A percentile compares a stretch with the other conserved stretches of the same genome.
These are phyloP conservation scores for Botryosphaeria agaves DNA, from an alignment of 2,329 filamentous ascomycete genomes.

Conservation along the genomic window DNA sequence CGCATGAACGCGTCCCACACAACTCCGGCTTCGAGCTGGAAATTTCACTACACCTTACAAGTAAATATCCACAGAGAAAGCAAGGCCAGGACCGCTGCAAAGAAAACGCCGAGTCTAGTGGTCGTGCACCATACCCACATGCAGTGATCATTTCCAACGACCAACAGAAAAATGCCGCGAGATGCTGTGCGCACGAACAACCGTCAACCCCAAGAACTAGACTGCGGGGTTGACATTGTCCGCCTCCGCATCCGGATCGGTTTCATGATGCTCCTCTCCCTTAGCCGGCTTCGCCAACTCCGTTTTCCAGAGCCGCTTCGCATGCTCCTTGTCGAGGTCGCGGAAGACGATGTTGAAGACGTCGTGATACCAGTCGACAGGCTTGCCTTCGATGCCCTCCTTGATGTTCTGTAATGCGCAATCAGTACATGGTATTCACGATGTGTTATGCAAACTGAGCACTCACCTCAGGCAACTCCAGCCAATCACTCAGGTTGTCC, in stretches of 20 bases:
- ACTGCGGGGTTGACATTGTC: slow-evolving; percentile 3
- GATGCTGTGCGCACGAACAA: too few relatives aligned
- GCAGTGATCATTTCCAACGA: too few relatives aligned
- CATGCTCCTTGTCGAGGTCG: slow-evolving; percentile 52
- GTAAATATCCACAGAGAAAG: too few relatives aligned
- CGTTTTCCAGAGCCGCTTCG: slow-evolving; percentile 56
- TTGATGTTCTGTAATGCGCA: slow-evolving; percentile 69
- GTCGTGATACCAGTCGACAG: slow-evolving; percentile 85
- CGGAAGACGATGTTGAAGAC: slow-evolving; percentile 88
- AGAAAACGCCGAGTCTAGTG: too few relatives aligned
- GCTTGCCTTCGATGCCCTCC: slow-evolving; percentile 78
- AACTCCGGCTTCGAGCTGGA: too few relatives aligned
- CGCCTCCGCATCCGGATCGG: slow-evolving; percentile 8
- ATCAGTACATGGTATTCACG: slow-evolving; percentile 65
- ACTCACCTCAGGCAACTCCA: slow-evolving; percentile 88
- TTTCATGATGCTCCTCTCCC: slow-evolving; percentile 18
- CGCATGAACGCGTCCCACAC: too few relatives aligned
- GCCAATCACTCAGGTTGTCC: slow-evolving; percentile 94
- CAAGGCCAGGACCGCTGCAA: too few relatives aligned
- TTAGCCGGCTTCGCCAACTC: slow-evolving; percentile 40
- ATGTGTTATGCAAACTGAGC: slow-evolving; percentile 54
- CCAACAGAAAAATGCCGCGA: too few relatives aligned
- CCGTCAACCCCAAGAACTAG: too few relatives aligned
- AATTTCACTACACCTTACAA: too few relatives aligned
- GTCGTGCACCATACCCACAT: too few relatives aligned